Percentiles rank a stretch among this genome's conserved stretches.
Conservation (phyloP, 2,329 filamentous ascomycete species). For the Hypoxylon sp. region DNA sequence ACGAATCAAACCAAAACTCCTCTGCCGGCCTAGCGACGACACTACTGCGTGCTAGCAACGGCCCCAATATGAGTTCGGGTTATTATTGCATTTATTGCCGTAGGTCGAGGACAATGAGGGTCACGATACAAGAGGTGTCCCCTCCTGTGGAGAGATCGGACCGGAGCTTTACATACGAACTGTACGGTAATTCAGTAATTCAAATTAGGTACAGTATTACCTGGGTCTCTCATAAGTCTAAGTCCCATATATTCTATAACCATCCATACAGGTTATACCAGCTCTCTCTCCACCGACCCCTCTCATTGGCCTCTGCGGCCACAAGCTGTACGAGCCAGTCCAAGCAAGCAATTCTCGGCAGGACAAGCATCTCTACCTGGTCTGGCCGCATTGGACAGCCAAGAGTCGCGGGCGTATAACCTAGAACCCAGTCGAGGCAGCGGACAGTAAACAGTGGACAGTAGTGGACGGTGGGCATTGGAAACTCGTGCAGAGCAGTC, state of each 20-base stretch:
- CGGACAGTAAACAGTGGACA: neutral
- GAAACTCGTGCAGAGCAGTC: slow-evolving; percentile 1
- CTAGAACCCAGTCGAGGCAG: too few species aligned
- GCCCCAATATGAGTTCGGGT: slow-evolving; percentile 1
- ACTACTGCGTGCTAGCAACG: slow-evolving; percentile 10
- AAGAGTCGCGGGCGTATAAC: neutral
- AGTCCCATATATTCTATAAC: neutral
- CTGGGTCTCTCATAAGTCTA: neutral
- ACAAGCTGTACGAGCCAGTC: slow-evolving; percentile 16
- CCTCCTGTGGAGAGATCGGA: neutral
- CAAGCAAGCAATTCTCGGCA: slow-evolving; percentile 8
- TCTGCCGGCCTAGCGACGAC: slow-evolving; percentile 18
- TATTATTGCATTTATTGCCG: slow-evolving; percentile 14
- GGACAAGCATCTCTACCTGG: slow-evolving; percentile 25
- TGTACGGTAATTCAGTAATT: neutral
- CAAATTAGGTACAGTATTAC: too few species aligned
- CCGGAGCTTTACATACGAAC: slow-evolving; percentile 6
- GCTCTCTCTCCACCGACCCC: slow-evolving; percentile 15
- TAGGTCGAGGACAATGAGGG: slow-evolving; percentile 14
- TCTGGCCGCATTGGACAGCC: slow-evolving; percentile 7
- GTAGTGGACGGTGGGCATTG: neutral
- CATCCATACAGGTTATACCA: too few species aligned
- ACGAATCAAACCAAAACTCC: slow-evolving; percentile 29
- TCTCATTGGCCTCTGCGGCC: slow-evolving; percentile 22
- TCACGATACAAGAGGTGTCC: neutral